Base-by-base conservation (phyloP, 2,329 filamentous ascomycete species). In the Hypocrella siamensis region DNA sequence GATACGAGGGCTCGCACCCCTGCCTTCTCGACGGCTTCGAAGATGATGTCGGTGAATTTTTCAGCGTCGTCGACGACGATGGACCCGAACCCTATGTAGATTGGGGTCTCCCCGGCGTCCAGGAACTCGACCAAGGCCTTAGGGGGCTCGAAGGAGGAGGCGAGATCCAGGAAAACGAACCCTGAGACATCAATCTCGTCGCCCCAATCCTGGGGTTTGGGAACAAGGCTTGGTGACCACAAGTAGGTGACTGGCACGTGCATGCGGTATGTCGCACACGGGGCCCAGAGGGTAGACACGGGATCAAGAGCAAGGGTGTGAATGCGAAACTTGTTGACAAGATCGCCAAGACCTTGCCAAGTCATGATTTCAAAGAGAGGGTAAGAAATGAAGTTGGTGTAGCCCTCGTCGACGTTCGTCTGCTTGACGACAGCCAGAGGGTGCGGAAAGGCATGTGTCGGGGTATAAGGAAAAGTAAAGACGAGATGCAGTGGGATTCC, bases 401-500 rank as follows among this genome's bases (percentile, higher is more conserved):
- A 81, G 15, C 70, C 72, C 2, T 69, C 63, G 42, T 85, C 78
- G 7, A 83, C 69, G 40, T 83, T 82, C 12, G 67, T 73, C 37
- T 67, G 67, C 45, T 77, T 80, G 51, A 88, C 77, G 45, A 74
- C 83, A 8, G 80, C 79, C 31, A 88, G 51, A 0, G 82, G 81
- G 47, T 88, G 81, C 0, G 80, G 79, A 40, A 88, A 88, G 0
- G 71, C 65, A 34, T 75, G 67, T 0, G 81, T 86, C 0, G 80
- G 79, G 0, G 74, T 80, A 45, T 82, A 86, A 0, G 81, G 81
- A 35, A 86, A 79, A 36, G 85, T 93, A 49, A 93, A 93, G 77
- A 93, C 90, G 39, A 93, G 58, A 47, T 86, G 79, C 3, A 88
- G 52, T 0, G 82, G 82, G 15, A 86, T 71, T 0, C 80, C 80